A percentile compares a stretch with the other conserved stretches of the same genome.
These are phyloP conservation scores for Pyricularia sp. DNA, from an alignment of 2,329 filamentous ascomycete species.

Conservation along the genomic window DNA sequence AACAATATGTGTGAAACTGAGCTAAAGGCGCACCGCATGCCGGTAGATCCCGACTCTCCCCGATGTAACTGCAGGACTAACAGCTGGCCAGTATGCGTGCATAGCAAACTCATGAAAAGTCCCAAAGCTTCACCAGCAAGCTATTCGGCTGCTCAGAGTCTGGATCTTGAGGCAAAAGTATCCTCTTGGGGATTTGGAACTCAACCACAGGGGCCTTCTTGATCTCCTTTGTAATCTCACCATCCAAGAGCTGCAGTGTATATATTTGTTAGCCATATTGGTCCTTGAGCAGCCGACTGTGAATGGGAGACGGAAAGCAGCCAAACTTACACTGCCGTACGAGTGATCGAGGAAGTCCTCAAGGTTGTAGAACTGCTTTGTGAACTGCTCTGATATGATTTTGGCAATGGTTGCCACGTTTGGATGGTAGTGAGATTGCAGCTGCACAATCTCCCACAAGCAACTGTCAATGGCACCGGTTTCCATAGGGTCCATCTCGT, in stretches of 20 bases:
- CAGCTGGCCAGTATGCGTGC: not conserved
- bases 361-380: conserved; percentile 88
- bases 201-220: conserved; percentile 85
- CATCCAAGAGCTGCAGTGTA: conserved; percentile 59
- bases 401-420: conserved; percentile 91
- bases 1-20: not conserved
- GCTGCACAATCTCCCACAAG: conserved; percentile 86
- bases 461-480: conserved; percentile 85
- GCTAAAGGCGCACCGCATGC: not conserved
- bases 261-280: not conserved
- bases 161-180: conserved; percentile 51
- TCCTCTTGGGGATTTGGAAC: conserved; percentile 84
- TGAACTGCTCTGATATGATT: conserved; percentile 94
- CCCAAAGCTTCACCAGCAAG: conserved; percentile 52
- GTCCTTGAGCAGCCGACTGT: not conserved
- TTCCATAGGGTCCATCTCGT: conserved; percentile 73
- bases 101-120: conserved; percentile 29
- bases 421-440: conserved; percentile 91
- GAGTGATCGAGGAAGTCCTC: conserved; percentile 97
- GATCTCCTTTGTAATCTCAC: conserved; percentile 72
- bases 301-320: not conserved
- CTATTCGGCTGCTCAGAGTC: conserved; percentile 39
- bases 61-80: not conserved
- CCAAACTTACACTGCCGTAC: conserved; percentile 61
- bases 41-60: not conserved